These are phyloP conservation scores for Baeospora myosura DNA, from an alignment of 1,284 basidiomycete genomes.

Conservation along the genomic window DNA sequence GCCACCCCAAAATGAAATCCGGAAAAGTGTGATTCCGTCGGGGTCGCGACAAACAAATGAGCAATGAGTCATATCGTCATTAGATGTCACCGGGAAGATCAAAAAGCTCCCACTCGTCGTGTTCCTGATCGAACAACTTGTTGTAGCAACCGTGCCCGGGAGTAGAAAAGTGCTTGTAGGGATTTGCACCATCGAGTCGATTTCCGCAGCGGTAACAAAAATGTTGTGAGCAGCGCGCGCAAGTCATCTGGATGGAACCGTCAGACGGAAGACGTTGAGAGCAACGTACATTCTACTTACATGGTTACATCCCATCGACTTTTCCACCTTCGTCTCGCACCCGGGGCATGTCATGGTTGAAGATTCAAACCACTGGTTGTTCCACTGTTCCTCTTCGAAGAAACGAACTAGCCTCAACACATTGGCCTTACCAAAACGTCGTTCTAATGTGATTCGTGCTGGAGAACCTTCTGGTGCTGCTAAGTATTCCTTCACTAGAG, in stretches of 20 bases:
- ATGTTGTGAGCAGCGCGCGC: conserved; percentile 58
- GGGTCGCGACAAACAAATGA: too few species aligned
- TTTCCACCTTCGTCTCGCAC: conserved; percentile 65
- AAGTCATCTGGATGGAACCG: conserved; percentile 55
- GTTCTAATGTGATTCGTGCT: conserved; percentile 44
- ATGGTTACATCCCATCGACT: conserved; percentile 70
- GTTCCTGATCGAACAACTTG: conserved; percentile 52
- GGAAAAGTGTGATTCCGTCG: too few species aligned
- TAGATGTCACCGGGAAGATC: too few species aligned
- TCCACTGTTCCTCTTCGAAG: conserved; percentile 61
- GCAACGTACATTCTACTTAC: conserved; percentile 47
- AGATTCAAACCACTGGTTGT: conserved; percentile 54
- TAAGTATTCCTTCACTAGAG: conserved; percentile 58
- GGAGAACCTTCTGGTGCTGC: conserved; percentile 40
- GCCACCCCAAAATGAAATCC: too few species aligned
- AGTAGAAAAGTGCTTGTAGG: conserved; percentile 65
- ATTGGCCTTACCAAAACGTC: conserved; percentile 52
- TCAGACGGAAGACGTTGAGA: conserved; percentile 4
- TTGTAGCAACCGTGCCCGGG: conserved; percentile 49
- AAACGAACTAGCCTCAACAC: conserved; percentile 48
- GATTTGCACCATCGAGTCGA: conserved; percentile 41
- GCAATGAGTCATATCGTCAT: too few species aligned
- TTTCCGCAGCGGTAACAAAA: conserved; percentile 74
- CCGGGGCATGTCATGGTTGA: conserved; percentile 66
- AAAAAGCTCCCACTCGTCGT: too few species aligned